Conservation (phyloP, 2,329 filamentous ascomycete species). For the Colletotrichum sp. region DNA sequence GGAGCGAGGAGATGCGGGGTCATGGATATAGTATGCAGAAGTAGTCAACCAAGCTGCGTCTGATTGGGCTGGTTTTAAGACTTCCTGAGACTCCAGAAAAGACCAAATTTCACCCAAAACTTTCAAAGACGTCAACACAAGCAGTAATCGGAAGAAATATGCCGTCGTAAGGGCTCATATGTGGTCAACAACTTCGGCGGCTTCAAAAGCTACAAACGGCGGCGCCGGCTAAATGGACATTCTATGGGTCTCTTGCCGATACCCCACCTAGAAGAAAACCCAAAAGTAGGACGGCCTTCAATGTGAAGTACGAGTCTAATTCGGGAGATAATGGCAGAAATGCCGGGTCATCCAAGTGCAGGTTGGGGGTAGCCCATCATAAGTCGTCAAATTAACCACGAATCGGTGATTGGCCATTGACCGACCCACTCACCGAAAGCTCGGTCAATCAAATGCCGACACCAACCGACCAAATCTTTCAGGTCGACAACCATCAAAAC, state of each 20-base stretch:
- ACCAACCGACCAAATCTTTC: not conserved
- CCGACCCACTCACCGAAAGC: not conserved
- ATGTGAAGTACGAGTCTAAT: not conserved
- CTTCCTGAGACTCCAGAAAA: not conserved
- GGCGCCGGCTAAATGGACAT: not conserved
- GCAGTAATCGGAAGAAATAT: not conserved
- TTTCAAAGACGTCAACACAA: not conserved
- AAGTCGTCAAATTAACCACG: not conserved
- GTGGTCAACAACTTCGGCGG: not conserved
- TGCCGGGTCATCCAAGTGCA: not conserved
- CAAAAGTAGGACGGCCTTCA: not conserved
- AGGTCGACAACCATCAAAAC: not conserved
- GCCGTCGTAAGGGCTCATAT: not conserved
- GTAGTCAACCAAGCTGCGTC: not conserved
- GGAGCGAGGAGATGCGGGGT: not conserved
- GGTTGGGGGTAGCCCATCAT: not conserved
- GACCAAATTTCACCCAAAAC: not conserved
- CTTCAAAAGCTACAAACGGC: not conserved
- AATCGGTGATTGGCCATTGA: not conserved
- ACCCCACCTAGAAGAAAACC: not conserved
- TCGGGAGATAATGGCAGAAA: not conserved
- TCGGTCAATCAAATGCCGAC: constrained; percentile 12
- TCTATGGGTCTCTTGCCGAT: not conserved
- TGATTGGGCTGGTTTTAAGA: not conserved
- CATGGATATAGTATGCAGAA: not conserved